phyloP scores from a whole-genome alignment of 176 grass and related monocot species.

The Puya raimondii region DNA sequence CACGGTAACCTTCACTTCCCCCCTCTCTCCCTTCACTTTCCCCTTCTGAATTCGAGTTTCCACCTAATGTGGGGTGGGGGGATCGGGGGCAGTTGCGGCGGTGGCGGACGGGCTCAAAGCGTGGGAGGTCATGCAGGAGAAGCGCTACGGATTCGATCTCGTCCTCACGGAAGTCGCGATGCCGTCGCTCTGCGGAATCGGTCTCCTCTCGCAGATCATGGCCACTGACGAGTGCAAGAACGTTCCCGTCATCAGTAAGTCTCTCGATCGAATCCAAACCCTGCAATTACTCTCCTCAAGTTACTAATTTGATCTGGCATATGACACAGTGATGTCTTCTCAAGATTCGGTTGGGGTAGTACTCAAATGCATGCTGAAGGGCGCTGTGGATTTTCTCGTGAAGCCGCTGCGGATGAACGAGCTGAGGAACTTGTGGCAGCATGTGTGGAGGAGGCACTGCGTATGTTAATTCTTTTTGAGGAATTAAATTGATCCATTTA shows the following conservation, averaged over 20 bases:
- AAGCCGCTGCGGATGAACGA: slow-evolving; percentile 96
- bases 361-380: slow-evolving; percentile 94
- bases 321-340: slow-evolving; percentile 75
- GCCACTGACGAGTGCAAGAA: slow-evolving; percentile 77
- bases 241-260: slow-evolving; percentile 91
- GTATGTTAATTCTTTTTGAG: slow-evolving; percentile 45
- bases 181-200: slow-evolving; percentile 86
- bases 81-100: slow-evolving; percentile 41
- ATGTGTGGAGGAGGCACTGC: slow-evolving; percentile 92
- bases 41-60: background rate
- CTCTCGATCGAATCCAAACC: background rate
- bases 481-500: background rate
- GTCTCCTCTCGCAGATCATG: slow-evolving; percentile 68
- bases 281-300: background rate
- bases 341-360: slow-evolving; percentile 93
- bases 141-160: slow-evolving; percentile 69
- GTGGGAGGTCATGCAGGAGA: slow-evolving; percentile 71
- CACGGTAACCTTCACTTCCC: slow-evolving; percentile 40
- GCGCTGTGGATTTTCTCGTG: slow-evolving; percentile 86
- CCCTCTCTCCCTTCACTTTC: background rate
- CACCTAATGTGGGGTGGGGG: no score
- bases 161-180: slow-evolving; percentile 88
- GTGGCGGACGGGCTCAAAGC: slow-evolving; percentile 85
- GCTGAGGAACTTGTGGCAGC: slow-evolving; percentile 89
- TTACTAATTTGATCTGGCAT: no score